phyloP scores from a whole-genome alignment of 176 grass and related monocot genomes.

The Avena sativa region DNA sequence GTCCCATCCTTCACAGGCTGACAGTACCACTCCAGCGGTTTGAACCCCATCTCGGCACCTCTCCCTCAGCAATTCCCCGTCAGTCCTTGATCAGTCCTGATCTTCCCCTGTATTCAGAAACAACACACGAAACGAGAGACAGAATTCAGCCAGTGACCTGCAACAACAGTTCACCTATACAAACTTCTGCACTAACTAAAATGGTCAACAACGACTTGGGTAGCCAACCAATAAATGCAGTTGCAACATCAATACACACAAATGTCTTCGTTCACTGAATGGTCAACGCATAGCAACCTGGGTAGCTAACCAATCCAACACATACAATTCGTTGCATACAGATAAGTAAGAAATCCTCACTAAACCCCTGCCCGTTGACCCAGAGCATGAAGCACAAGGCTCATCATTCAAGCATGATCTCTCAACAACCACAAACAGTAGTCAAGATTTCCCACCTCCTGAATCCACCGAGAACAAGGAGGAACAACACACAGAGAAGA shows the following conservation, averaged over 20 bases:
- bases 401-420: background rate
- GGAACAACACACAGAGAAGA: background rate
- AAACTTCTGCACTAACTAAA: background rate
- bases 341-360: background rate
- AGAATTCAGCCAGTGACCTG: background rate
- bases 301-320: background rate
- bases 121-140: background rate
- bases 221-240: background rate
- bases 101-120: slow-evolving; percentile 36
- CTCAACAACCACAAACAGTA: background rate
- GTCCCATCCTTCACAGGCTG: slow-evolving; percentile 71
- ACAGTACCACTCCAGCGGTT: slow-evolving; percentile 87
- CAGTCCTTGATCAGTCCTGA: slow-evolving; percentile 32
- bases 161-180: background rate
- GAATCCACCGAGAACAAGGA: background rate
- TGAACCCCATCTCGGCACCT: slow-evolving; percentile 65
- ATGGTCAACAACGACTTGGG: background rate
- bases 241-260: slow-evolving; percentile 28
- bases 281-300: background rate
- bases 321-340: slow-evolving; percentile 20
- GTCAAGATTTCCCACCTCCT: background rate
- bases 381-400: background rate
- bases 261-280: background rate
- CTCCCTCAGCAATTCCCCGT: slow-evolving; percentile 19
- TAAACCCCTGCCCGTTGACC: slow-evolving; percentile 7